Evolutionary conservation across 495 filamentous ascomycete species (phyloP).

Genomic region (Cladorrhinum samala): DNA sequence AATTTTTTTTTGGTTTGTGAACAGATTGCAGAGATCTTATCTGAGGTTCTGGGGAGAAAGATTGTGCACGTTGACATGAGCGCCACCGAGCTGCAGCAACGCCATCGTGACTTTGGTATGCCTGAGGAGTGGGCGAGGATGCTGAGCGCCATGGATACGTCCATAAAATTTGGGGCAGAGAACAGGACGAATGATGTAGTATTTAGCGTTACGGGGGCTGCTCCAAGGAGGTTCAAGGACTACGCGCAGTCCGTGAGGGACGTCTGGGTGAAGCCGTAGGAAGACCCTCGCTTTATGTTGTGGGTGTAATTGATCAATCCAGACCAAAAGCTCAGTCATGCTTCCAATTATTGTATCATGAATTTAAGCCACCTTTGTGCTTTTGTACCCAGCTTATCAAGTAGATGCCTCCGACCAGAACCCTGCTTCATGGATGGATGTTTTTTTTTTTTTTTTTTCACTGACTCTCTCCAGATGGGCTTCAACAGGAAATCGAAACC

Average conservation of each 20-base stretch:
- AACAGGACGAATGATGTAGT: slow-evolving; percentile 36
- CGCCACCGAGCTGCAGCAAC: slow-evolving; percentile 23
- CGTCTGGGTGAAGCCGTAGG: slow-evolving; percentile 19
- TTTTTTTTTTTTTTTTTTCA: neutral
- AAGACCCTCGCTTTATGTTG: neutral
- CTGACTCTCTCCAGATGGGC: no score
- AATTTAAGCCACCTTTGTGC: no score
- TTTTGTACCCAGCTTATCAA: no score
- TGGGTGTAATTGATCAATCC: neutral
- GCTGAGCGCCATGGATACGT: slow-evolving; percentile 32
- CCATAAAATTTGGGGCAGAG: slow-evolving; percentile 32
- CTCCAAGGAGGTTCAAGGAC: slow-evolving; percentile 29
- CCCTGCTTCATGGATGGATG: neutral
- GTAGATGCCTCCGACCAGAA: no score
- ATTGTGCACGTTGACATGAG: slow-evolving; percentile 42
- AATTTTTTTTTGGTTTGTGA: no score
- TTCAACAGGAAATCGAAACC: no score
- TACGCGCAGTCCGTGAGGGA: slow-evolving; percentile 30
- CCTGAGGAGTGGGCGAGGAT: slow-evolving; percentile 29
- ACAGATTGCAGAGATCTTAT: slow-evolving; percentile 40
- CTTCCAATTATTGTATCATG: no score
- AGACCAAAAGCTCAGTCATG: no score
- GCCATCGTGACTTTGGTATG: slow-evolving; percentile 22
- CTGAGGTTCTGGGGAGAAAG: slow-evolving; percentile 29
- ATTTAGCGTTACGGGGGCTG: slow-evolving; percentile 27